Conservation (phyloP, 345 rosid species). For the Eutrema heterophyllum region DNA sequence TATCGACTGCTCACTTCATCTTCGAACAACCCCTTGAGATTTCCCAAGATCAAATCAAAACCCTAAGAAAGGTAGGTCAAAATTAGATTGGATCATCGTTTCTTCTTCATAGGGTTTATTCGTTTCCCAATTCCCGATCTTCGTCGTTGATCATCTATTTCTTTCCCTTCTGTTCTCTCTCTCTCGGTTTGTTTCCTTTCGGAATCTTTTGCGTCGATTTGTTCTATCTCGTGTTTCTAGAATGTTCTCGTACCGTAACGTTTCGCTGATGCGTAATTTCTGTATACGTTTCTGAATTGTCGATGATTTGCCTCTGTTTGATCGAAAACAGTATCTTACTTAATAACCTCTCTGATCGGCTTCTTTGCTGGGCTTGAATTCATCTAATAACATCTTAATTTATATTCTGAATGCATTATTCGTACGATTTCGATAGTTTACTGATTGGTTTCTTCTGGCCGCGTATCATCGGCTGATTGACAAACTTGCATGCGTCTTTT, state of each 20-base stretch:
- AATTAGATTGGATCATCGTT: neutral
- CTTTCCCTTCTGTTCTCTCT: neutral
- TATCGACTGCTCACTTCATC: neutral
- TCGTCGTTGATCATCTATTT: neutral
- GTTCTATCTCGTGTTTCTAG: neutral
- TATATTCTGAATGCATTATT: neutral
- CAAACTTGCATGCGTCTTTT: neutral
- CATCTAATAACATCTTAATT: neutral
- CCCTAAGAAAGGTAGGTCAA: constrained; percentile 28
- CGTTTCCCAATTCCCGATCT: constrained; percentile 12
- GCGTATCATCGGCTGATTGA: neutral
- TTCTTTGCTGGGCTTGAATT: neutral
- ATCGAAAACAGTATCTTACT: neutral
- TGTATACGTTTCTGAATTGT: neutral
- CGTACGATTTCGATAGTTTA: neutral
- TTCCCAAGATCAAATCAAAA: constrained; percentile 22
- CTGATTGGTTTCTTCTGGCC: neutral
- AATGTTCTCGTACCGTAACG: neutral
- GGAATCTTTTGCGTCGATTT: constrained; percentile 2
- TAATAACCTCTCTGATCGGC: neutral
- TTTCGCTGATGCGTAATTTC: neutral
- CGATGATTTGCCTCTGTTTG: constrained; percentile 13
- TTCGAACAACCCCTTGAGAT: constrained; percentile 20
- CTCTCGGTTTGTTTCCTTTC: neutral
- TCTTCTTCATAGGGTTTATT: neutral